Conservation (phyloP, 2,329 filamentous ascomycete species). For the Penicillium nordicum region DNA sequence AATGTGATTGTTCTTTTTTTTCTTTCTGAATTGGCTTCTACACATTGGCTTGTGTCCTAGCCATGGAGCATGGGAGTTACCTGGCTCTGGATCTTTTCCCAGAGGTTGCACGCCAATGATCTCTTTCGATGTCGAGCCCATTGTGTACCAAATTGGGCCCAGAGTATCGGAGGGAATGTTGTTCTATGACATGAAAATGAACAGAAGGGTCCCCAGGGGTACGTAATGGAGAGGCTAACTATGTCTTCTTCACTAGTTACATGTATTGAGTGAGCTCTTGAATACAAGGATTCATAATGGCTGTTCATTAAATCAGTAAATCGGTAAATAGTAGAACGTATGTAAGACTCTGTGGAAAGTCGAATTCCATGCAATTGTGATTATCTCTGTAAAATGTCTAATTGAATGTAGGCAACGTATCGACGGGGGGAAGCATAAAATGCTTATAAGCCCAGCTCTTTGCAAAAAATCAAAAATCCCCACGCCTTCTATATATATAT, state of each 20-base stretch:
- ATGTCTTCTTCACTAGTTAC: background rate
- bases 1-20: constrained; percentile 10
- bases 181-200: background rate
- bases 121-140: background rate
- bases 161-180: background rate
- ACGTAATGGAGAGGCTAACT: background rate
- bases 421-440: background rate
- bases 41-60: background rate
- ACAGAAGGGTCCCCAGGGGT: background rate
- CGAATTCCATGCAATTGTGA: background rate
- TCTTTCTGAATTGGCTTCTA: background rate
- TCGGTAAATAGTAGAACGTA: background rate
- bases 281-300: background rate
- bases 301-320: background rate
- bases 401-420: background rate
- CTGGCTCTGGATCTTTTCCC: background rate
- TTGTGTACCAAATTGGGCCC: background rate
- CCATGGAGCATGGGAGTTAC: background rate
- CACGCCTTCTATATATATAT: constrained; percentile 4
- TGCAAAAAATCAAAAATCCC: background rate
- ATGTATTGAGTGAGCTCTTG: constrained; percentile 1
- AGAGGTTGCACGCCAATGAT: background rate
- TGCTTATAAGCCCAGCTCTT: background rate
- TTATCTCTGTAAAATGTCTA: background rate
- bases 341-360: background rate